A percentile compares a stretch with the other conserved stretches of the same genome.
Conservation (phyloP, 1,284 basidiomycete species). For the Singerocomus rubriflavus region DNA sequence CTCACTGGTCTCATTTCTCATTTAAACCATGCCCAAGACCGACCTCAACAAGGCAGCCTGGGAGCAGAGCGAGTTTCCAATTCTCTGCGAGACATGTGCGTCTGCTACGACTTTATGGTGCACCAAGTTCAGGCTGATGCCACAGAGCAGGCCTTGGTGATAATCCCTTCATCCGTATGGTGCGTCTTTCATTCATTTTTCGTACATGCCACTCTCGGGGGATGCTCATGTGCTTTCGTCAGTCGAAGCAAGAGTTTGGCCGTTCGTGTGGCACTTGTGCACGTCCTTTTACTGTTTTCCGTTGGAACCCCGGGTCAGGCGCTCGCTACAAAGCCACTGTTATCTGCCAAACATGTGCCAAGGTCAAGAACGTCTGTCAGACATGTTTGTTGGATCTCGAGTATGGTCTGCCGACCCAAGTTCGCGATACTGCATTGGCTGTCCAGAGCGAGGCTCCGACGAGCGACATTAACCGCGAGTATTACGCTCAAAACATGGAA, state of each 20-base stretch:
- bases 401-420: constrained; percentile 95
- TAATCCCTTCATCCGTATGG: constrained; percentile 91
- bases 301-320: constrained; percentile 95
- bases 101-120: constrained; percentile 8
- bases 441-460: constrained; percentile 87
- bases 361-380: constrained; percentile 99
- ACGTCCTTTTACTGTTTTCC: constrained; percentile 94
- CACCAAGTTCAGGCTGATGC: constrained; percentile 12
- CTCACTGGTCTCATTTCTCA: neutral
- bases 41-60: constrained; percentile 90
- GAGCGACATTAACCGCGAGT: constrained; percentile 96
- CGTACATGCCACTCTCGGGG: neutral
- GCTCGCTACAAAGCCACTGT: constrained; percentile 97
- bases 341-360: constrained; percentile 97
- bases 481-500: constrained; percentile 97
- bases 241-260: constrained; percentile 97
- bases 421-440: constrained; percentile 92
- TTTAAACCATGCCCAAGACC: constrained; percentile 60
- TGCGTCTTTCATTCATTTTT: constrained; percentile 35
- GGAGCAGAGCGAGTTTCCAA: constrained; percentile 89
- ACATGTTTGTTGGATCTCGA: constrained; percentile 96
- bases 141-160: constrained; percentile 69
- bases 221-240: constrained; percentile 6
- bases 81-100: constrained; percentile 89
- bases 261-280: constrained; percentile 95